These are phyloP conservation scores for Flaveria floridana DNA, from an alignment of 140 eudicot species.

Conservation along the genomic window DNA sequence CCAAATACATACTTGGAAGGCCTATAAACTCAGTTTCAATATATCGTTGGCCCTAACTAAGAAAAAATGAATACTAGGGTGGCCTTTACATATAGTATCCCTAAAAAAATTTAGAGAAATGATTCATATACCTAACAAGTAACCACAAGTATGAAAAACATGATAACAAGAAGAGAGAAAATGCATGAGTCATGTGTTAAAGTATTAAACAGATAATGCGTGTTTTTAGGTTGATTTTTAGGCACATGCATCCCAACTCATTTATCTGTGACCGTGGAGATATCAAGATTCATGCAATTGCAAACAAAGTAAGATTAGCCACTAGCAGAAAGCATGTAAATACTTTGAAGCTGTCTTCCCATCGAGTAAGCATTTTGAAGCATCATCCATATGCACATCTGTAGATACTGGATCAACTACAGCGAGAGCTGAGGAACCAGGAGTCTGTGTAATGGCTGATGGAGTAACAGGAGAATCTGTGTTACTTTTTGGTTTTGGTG, in stretches of 20 bases:
- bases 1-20: neutral
- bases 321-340: neutral
- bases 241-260: neutral
- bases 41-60: neutral
- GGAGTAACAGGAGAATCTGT: conserved; percentile 58
- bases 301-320: neutral
- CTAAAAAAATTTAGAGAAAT: neutral
- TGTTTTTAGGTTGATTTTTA: neutral
- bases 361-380: conserved; percentile 52
- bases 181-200: neutral
- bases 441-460: conserved; percentile 30
- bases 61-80: neutral
- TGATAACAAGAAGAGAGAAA: neutral
- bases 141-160: neutral
- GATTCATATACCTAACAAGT: neutral
- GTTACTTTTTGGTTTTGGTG: conserved; percentile 48
- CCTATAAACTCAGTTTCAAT: neutral
- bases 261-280: neutral
- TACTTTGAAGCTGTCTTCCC: conserved; percentile 63
- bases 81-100: neutral
- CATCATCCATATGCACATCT: conserved; percentile 52
- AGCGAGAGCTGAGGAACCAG: conserved; percentile 42
- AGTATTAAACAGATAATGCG: neutral
- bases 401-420: conserved; percentile 40
- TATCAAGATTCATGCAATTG: neutral